Base-by-base conservation (phyloP, 1,139 yeast species). In the Diutina mesorugosa region DNA sequence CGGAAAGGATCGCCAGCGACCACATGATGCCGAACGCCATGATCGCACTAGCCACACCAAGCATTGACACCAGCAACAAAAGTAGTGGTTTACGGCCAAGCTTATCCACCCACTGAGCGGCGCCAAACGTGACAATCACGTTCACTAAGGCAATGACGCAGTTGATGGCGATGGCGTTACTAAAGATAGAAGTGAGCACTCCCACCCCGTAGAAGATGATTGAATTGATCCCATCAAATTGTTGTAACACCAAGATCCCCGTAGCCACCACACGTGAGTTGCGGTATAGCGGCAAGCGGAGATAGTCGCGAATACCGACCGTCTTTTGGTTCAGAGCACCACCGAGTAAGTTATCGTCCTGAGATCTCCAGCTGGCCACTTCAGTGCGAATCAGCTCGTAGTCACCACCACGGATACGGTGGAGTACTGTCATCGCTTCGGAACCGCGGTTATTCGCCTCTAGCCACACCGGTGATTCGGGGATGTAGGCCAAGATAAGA, bases 131-230 rank as follows among this genome's bases (percentile, higher is more conserved):
- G 47, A 89, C 82, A 1, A 81, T 71, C 32, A 86, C 84, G 66
- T 91, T 91, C 5, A 86, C 78, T 3, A 83, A 64, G 1, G 96
- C 87, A 47, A 93, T 85, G 56, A 84, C 67, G 63, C 93, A 84
- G 66, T 90, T 90, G 60, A 90, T 81, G 41, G 77, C 64, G 9
- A 87, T 79, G 3, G 97, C 86, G 58, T 81, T 76, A 26, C 78
- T 72, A 62, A 88, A 78, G 2, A 87, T 74, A 7, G 81, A 73
- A 21, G 85, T 77, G 57, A 93, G 75, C 4, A 91, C 87, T 7
- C 89, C 81, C 4, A 90, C 97, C 4, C 99, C 98, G 67, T 91
- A 93, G 67, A 91, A 90, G 30, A 91, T 83, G 60, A 93, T 90
- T 1, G 96, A 83, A 69, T 93, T 93, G 66, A 93, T 88, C 32